phyloP scores from a whole-genome alignment of 2,329 filamentous ascomycete species.

The Penicillium hesseltinei region DNA sequence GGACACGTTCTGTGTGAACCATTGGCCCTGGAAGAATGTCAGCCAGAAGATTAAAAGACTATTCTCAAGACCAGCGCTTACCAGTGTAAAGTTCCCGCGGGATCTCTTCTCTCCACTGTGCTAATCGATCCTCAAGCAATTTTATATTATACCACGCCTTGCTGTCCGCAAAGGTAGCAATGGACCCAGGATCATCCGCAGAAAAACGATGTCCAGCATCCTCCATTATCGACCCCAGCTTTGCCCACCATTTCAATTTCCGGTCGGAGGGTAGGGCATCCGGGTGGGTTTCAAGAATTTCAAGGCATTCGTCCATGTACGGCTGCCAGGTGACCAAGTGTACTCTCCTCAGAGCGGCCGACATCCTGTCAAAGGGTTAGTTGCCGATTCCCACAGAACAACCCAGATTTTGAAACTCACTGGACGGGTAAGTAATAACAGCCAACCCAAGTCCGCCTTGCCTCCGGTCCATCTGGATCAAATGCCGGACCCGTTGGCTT shows the following conservation, averaged over 20 bases:
- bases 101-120: slow-evolving; percentile 58
- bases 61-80: slow-evolving; percentile 42
- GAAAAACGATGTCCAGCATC: slow-evolving; percentile 66
- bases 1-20: slow-evolving; percentile 61
- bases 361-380: slow-evolving; percentile 43
- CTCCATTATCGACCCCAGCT: slow-evolving; percentile 63
- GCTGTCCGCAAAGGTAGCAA: slow-evolving; percentile 57
- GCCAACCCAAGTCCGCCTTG: slow-evolving; percentile 58
- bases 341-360: slow-evolving; percentile 58
- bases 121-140: slow-evolving; percentile 63
- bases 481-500: slow-evolving; percentile 29
- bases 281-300: slow-evolving; percentile 55
- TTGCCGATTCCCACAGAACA: not conserved
- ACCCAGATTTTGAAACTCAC: slow-evolving; percentile 33
- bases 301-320: slow-evolving; percentile 63
- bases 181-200: slow-evolving; percentile 61
- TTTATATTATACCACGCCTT: slow-evolving; percentile 64
- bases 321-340: slow-evolving; percentile 61
- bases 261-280: slow-evolving; percentile 59
- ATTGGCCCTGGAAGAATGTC: slow-evolving; percentile 53
- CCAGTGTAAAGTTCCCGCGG: slow-evolving; percentile 54
- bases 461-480: slow-evolving; percentile 56
- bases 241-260: slow-evolving; percentile 57
- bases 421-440: slow-evolving; percentile 62
- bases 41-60: not conserved